phyloP scores from a whole-genome alignment of 306 rosid genomes.

The Canavalia ensiformis region DNA sequence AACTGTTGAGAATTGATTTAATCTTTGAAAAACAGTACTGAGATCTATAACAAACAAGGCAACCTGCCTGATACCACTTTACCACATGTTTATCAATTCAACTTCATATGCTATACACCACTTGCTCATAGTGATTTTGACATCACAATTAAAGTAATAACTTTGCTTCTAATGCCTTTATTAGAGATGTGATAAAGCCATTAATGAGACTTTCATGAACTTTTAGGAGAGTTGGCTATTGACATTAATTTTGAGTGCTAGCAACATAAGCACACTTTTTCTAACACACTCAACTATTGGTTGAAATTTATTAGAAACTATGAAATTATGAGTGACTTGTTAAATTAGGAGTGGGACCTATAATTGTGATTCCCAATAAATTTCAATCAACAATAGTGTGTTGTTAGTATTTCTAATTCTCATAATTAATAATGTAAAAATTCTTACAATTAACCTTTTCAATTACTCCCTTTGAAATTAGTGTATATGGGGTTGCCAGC shows the following conservation, averaged over 20 bases:
- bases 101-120: neutral
- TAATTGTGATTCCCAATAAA: no score
- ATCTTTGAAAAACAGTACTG: neutral
- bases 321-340: no score
- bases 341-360: no score
- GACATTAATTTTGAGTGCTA: no score
- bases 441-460: neutral
- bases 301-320: no score
- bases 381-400: no score
- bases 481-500: neutral
- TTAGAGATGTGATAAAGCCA: neutral
- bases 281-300: no score
- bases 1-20: neutral
- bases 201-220: neutral
- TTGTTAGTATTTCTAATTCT: no score
- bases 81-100: neutral
- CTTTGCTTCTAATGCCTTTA: constrained; percentile 6
- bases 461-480: constrained; percentile 22
- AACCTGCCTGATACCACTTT: constrained; percentile 12
- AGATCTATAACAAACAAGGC: constrained; percentile 12
- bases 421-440: neutral
- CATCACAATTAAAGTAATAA: neutral
- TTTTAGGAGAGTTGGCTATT: neutral
- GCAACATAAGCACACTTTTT: no score
- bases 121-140: constrained; percentile 7